A percentile compares a stretch with the other conserved stretches of the same genome.
Conservation (phyloP, 345 rosid species). For the Gossypium raimondii region DNA sequence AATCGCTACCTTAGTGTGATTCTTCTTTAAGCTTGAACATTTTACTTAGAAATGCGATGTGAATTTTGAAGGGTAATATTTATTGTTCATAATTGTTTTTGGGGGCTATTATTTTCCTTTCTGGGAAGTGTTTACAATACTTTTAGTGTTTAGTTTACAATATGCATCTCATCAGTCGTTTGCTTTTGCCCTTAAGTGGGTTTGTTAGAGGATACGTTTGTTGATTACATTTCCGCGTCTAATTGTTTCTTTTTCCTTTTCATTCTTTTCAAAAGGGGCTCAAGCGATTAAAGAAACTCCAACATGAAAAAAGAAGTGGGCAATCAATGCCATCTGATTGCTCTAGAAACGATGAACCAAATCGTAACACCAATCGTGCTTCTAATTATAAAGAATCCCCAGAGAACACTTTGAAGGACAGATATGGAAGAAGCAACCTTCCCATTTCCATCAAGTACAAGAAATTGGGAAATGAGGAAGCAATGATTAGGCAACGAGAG, state of each 20-base stretch:
- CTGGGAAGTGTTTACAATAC: not conserved
- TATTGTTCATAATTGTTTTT: not conserved
- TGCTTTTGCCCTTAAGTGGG: not conserved
- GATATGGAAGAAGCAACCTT: constrained; percentile 27
- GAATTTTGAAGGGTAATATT: not conserved
- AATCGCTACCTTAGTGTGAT: not conserved
- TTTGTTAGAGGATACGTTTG: not conserved
- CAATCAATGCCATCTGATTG: constrained; percentile 26
- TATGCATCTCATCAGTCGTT: not conserved
- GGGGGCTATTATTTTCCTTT: not conserved
- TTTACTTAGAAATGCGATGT: no score
- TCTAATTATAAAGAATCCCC: constrained; percentile 30
- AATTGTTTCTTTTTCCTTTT: not conserved
- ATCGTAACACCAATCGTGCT: not conserved
- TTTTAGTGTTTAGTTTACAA: not conserved
- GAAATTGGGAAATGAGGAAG: constrained; percentile 35
- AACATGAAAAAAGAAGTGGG: constrained; percentile 34
- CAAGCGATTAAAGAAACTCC: constrained; percentile 59
- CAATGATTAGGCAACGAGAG: constrained; percentile 28
- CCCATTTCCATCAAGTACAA: constrained; percentile 48
- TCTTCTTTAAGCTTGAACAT: not conserved
- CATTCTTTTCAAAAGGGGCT: constrained; percentile 35
- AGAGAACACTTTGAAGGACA: constrained; percentile 30
- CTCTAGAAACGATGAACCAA: constrained; percentile 30
- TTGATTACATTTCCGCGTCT: not conserved